phyloP scores from a whole-genome alignment of 208 protist genomes.

The Naegleria lovaniensis region DNA sequence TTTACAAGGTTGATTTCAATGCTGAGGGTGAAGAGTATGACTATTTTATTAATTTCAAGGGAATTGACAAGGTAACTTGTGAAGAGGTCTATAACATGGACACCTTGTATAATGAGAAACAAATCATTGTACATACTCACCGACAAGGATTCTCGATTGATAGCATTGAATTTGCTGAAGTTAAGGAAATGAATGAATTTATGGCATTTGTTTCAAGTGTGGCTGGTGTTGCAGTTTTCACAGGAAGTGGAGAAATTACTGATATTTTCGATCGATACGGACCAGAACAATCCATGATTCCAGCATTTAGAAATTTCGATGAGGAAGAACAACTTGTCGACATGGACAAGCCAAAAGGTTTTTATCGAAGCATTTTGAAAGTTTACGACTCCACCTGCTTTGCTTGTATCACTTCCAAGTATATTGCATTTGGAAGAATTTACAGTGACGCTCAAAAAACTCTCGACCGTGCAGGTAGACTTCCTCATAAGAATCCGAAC shows the following conservation, averaged over 20 bases:
- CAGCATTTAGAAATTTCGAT: background rate
- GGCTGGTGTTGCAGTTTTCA: background rate
- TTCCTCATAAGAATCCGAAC: background rate
- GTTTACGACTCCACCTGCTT: background rate
- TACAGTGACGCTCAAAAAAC: background rate
- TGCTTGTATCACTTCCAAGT: background rate
- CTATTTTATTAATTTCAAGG: background rate
- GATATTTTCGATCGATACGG: background rate
- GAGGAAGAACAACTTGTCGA: background rate
- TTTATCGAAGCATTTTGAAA: background rate
- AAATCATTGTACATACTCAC: background rate
- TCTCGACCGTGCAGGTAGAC: background rate
- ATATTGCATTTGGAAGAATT: background rate
- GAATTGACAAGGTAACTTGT: background rate
- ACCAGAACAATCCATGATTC: background rate
- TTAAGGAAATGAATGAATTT: background rate
- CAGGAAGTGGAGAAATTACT: background rate
- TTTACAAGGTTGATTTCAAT: conserved; percentile 3
- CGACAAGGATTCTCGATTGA: background rate
- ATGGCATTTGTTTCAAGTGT: background rate
- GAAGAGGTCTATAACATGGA: conserved; percentile 13
- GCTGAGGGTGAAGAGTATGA: background rate
- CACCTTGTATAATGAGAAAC: background rate
- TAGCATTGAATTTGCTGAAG: conserved; percentile 3
- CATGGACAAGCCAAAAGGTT: background rate